Conservation (phyloP, 176 grass and related monocot species). For the Aegilops sharonensis region DNA sequence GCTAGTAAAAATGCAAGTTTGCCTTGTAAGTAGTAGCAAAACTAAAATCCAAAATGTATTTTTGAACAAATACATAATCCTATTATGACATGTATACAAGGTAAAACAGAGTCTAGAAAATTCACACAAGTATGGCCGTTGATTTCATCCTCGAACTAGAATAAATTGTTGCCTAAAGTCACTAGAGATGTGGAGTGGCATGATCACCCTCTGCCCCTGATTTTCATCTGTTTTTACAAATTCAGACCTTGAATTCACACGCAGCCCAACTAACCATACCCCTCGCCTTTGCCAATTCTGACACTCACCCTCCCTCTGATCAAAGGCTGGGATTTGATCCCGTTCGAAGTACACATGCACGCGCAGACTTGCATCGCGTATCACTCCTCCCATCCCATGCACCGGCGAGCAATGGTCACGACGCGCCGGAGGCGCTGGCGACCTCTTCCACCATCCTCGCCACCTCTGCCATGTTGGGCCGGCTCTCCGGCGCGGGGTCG, state of each 20-base stretch:
- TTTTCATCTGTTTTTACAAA: neutral
- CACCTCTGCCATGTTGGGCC: conserved; percentile 44
- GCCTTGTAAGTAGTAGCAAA: neutral
- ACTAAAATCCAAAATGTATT: neutral
- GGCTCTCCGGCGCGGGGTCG: conserved; percentile 32
- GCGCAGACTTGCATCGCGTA: neutral
- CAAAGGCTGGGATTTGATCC: conserved; percentile 24
- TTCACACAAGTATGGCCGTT: conserved; percentile 18
- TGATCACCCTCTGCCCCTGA: neutral
- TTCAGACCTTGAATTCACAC: neutral
- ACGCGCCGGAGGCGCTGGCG: neutral
- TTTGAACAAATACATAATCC: neutral
- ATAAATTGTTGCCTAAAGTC: neutral
- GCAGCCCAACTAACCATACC: neutral
- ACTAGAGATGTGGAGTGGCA: neutral
- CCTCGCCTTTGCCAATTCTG: neutral
- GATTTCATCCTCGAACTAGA: conserved; percentile 28
- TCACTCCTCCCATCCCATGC: neutral
- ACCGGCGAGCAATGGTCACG: neutral
- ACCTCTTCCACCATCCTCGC: conserved; percentile 60
- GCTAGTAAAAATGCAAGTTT: neutral
- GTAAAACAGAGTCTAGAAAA: neutral
- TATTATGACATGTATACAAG: neutral
- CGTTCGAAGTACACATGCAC: conserved; percentile 6
- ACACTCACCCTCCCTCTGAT: neutral